Evolutionary conservation across 2,329 filamentous ascomycete species (phyloP), one percentile per base, ranked within the genome.

Genomic region (Hypoxylon rubiginosum): DNA sequence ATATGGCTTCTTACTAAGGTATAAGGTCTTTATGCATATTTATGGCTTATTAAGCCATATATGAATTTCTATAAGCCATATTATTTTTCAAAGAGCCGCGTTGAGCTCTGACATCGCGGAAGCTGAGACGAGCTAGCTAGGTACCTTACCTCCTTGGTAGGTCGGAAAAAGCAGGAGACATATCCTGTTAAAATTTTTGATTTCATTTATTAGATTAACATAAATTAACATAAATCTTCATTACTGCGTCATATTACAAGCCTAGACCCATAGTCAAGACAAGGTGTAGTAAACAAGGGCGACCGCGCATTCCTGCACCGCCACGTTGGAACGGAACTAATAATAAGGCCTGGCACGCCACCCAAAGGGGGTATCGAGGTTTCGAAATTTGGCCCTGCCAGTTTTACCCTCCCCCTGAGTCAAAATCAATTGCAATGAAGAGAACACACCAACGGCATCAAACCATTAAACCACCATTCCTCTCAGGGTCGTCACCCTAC

Each of bases 401-500:
- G 2, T 43, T 43, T 9, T 43, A 4, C 17, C 39, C 19, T 11
- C 39, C 39, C 39, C 39, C 39, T 43, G 39, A 43, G n/a, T 32
- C 43, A 41, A 61, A 26, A 4, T 50, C 4, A 54, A n/a, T 41
- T 10, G n/a, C 26, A 36, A 36, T 9, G 32, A n/a, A 45, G 43
- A 45, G 52, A 54, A 55, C 17, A 50, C 54, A 49, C 32, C 15
- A 36, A 17, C 34, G 13, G 24, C 21, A 43, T 34, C 36, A 19
- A 39, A 4, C 32, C 39, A 6, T 41, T 43, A 43, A 13, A 51
- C 21, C 11, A 28, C 26, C 34, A 46, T n/a, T 10, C 15, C 41
- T 32, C 13, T 52, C 19, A 39, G 52, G 52, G 5, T 28, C 30
- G 19, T 28, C 36, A 54, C 3, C n/a, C 34, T 53, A 26, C 21